Evolutionary conservation across 2,329 filamentous ascomycete species (phyloP).

Genomic region (Aspergillus awamori): DNA sequence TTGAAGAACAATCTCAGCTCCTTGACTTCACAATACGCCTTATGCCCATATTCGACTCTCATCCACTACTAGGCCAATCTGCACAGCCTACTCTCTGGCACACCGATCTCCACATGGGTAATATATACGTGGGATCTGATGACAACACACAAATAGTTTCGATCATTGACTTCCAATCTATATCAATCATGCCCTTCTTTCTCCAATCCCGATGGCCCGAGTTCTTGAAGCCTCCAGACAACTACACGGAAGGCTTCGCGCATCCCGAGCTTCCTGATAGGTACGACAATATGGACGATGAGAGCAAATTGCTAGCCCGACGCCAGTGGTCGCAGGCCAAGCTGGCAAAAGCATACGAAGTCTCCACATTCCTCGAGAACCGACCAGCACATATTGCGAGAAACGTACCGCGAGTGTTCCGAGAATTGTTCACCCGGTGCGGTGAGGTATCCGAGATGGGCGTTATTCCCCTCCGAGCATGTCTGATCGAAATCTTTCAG

Average conservation of each 20-base stretch:
- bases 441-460: constrained; percentile 33
- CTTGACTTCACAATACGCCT: constrained; percentile 16
- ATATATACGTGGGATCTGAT: constrained; percentile 34
- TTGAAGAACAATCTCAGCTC: constrained; percentile 18
- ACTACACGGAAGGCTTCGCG: constrained; percentile 24
- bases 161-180: constrained; percentile 31
- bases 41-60: constrained; percentile 21
- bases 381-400: constrained; percentile 27
- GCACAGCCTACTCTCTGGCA: constrained; percentile 28
- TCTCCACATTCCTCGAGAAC: constrained; percentile 27
- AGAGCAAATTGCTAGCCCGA: constrained; percentile 16
- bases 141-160: constrained; percentile 28
- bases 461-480: constrained; percentile 36
- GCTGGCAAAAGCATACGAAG: constrained; percentile 36
- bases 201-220: constrained; percentile 32
- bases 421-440: constrained; percentile 37
- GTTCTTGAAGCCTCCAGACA: constrained; percentile 27
- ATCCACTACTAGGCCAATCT: constrained; percentile 13
- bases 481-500: constrained; percentile 36
- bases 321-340: constrained; percentile 24
- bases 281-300: neutral
- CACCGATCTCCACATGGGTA: constrained; percentile 28
- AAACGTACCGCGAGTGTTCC: constrained; percentile 32
- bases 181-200: constrained; percentile 31
- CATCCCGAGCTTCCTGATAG: constrained; percentile 8